These are phyloP conservation scores for Pilatotrama ljubarskyi DNA, from an alignment of 768 basidiomycete genomes.

Conservation along the genomic window DNA sequence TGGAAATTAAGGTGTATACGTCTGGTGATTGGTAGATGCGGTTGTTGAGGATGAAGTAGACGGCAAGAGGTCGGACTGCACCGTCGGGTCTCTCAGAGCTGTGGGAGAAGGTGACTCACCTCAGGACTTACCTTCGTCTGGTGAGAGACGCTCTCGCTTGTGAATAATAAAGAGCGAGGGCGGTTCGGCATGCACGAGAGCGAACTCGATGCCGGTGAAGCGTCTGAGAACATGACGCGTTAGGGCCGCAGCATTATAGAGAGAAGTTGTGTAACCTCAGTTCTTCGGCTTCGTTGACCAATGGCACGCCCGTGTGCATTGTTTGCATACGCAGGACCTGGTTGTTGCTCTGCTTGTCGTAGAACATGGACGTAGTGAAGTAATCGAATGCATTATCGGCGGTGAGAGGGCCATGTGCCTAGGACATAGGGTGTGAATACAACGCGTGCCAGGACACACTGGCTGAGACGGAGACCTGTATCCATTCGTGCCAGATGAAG, in stretches of 20 bases:
- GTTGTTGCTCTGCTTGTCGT: slow-evolving; percentile 92
- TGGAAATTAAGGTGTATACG: slow-evolving; percentile 80
- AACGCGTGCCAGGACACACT: not conserved
- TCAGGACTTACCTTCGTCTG: slow-evolving; percentile 67
- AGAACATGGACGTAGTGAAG: slow-evolving; percentile 90
- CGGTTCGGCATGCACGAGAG: slow-evolving; percentile 75
- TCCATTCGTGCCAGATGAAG: slow-evolving; percentile 93
- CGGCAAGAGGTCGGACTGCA: slow-evolving; percentile 72
- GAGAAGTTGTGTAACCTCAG: slow-evolving; percentile 54
- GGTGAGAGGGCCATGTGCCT: slow-evolving; percentile 64
- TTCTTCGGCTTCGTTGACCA: slow-evolving; percentile 82
- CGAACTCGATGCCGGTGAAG: slow-evolving; percentile 87
- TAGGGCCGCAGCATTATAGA: slow-evolving; percentile 9
- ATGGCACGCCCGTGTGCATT: slow-evolving; percentile 74
- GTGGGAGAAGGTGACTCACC: slow-evolving; percentile 9
- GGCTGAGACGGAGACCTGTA: slow-evolving; percentile 50
- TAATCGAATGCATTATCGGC: slow-evolving; percentile 85
- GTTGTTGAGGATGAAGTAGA: slow-evolving; percentile 87
- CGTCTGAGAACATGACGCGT: slow-evolving; percentile 48
- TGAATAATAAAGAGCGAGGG: slow-evolving; percentile 88
- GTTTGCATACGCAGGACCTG: slow-evolving; percentile 94
- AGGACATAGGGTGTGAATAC: slow-evolving; percentile 7
- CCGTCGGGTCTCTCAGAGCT: slow-evolving; percentile 2
- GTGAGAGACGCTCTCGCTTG: slow-evolving; percentile 81
- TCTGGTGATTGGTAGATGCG: slow-evolving; percentile 89